Base-by-base conservation (phyloP, 2,329 filamentous ascomycete genomes). In the Zymoseptoria passerinii region DNA sequence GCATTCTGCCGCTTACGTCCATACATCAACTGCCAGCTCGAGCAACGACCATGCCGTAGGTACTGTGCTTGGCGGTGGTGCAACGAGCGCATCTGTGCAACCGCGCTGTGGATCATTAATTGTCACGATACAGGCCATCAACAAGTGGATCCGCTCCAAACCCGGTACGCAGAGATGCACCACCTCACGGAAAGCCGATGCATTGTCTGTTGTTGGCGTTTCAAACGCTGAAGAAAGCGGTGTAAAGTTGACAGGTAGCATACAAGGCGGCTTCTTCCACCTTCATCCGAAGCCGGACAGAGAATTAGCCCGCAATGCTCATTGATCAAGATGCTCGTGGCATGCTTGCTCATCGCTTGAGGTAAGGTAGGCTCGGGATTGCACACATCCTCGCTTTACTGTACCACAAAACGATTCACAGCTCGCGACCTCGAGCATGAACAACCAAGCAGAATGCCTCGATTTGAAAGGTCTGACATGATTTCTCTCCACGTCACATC, bases 231-330 rank as follows among this genome's bases (percentile, higher is more conserved):
- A 58, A 63, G 56, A 35, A 35, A 59, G 61, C 57, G 60, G 57
- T 63, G 56, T 56, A 66, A 66, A 66, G 61, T 58, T 64, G 64
- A 67, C 58, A 59, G 53, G 59, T 67, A 57, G 44, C 61, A 65
- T 67, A 64, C 61, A 64, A 60, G 23, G n/a, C 3, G 13, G 35
- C 35, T 44, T n/a, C 13, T 16, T n/a, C 35, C 35, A 13, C n/a
- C 6, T 44, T 6, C 35, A 7, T 16, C 35, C 10, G 35, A 13
- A 16, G n/a, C 35, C n/a, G 13, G 23, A 23, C 23, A 23, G 23
- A 23, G 23, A 23, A 23, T 23, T 23, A 23, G 23, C 23, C 23
- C 23, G 2, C 23, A 44, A 44, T n/a, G 13, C 35, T 16, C 35
- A 16, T 44, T 16, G n/a, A 44, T 16, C 3, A 7, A n/a, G 35